Evolutionary conservation across 2,329 filamentous ascomycete species (phyloP), one percentile per base, ranked within the genome.

Genomic region (Fusarium anthophilum): DNA sequence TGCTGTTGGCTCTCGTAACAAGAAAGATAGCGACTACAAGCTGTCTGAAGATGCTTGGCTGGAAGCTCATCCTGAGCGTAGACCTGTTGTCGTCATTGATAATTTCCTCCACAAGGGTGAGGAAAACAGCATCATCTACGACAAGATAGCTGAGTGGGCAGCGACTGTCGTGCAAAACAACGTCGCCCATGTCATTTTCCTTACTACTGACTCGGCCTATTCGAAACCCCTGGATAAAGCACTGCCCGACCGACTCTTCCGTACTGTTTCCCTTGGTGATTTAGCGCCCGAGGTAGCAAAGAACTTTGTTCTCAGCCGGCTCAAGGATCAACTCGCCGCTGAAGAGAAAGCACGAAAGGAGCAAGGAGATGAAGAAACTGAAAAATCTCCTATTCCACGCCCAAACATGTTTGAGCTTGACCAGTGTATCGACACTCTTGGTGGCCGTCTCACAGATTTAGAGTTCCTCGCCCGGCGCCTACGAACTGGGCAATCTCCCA

Each of bases 391-490:
- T 54, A 62, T 67, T 26, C 60, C 61, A 22, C 77, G 80, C 5
- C 80, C 81, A 7, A 81, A 95, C 71, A 85, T 96, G 12, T 81
- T 83, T 2, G 93, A 95, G 71, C 88, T 99, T 4, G 95, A 98
- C 78, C 88, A 88, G 35, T 95, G 93, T 76, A 97, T 98, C 73
- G 89, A 91, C 35, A 89, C 91, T 1, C 88, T 99, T 4, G 96
- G 96, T 28, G 96, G 96, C 5, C 93, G 96, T 8, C 88, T 99
- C n/a, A 98, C 95, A 0, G 96, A 99, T 79, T 91, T 99, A 26
- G 96, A 98, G 80, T 97, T 96, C 79, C 90, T 99, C 48, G 93
- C 95, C n/a, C 91, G 96, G 41, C 90, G 96, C 24, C 93, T 99
- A 77, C 94, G 94, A 83, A 91, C 93, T 2, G 96, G 96, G 22